Evolutionary conservation across 108 stramenopile genomes (phyloP).

Genomic region (Cyclotella baltica): DNA sequence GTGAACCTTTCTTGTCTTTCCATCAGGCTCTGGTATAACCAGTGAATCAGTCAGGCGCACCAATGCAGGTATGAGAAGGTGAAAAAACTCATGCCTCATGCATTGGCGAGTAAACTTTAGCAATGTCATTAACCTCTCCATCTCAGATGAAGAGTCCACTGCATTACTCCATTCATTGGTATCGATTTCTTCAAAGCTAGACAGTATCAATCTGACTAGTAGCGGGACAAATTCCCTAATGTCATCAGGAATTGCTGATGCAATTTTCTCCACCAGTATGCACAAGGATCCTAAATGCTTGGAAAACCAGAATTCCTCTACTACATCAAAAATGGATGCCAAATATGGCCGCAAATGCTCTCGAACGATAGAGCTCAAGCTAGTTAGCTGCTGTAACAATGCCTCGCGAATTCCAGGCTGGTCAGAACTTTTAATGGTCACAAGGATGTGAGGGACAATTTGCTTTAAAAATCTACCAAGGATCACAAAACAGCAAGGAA

Average conservation of each 20-base stretch:
- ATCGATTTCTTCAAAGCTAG: slow-evolving; percentile 72
- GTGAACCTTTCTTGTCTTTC: slow-evolving; percentile 9
- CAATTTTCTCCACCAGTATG: slow-evolving; percentile 82
- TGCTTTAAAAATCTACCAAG: slow-evolving; percentile 11
- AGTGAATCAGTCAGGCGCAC: slow-evolving; percentile 80
- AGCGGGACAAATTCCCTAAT: slow-evolving; percentile 81
- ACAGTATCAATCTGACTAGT: slow-evolving; percentile 71
- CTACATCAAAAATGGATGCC: slow-evolving; percentile 88
- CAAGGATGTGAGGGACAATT: slow-evolving; percentile 86
- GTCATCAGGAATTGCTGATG: slow-evolving; percentile 85
- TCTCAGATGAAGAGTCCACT: slow-evolving; percentile 11
- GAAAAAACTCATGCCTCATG: slow-evolving; percentile 76
- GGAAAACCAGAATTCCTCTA: slow-evolving; percentile 89
- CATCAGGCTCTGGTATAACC: slow-evolving; percentile 45
- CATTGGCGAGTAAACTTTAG: slow-evolving; percentile 64
- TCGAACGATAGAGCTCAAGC: slow-evolving; percentile 85
- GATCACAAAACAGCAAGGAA: not conserved
- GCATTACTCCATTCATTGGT: slow-evolving; percentile 59
- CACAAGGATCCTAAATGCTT: slow-evolving; percentile 90
- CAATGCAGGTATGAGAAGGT: slow-evolving; percentile 87
- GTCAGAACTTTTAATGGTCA: slow-evolving; percentile 74
- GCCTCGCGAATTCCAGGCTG: slow-evolving; percentile 90
- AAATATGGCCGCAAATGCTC: slow-evolving; percentile 92
- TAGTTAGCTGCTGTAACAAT: slow-evolving; percentile 89
- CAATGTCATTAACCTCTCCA: slow-evolving; percentile 72